Base-by-base conservation (phyloP, 2,329 filamentous ascomycete species). In the Hypoxylon sp. region DNA sequence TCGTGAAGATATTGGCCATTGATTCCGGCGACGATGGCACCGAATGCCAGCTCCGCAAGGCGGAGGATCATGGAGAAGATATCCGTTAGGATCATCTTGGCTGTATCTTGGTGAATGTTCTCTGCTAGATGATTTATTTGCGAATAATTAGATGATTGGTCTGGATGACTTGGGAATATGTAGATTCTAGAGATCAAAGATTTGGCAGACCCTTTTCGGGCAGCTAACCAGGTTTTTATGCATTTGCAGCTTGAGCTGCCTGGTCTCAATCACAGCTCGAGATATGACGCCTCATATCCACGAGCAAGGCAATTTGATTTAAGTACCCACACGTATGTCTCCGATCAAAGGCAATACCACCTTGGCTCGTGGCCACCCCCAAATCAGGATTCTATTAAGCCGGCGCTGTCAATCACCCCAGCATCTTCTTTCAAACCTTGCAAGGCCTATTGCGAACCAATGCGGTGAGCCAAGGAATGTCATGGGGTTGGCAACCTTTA, bases 11-110 rank as follows among this genome's bases (percentile, higher is more conserved):
- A 91, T 69, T 87, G 77, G 54, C 89, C 90, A 63, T 90, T 88
- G 66, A 93, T 82, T 65, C 90, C 91, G 23, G 90, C 88, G 54
- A 93, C 88, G 65, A 93, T 90, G 70, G 87, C 84, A n/a, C 86
- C 89, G 74, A 91, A 93, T 73, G 83, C 87, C 68, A 94, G 84
- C 80, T 93, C 84, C 71, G 82, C 84, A 11, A 86, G 75, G 75
- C 88, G 87, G 71, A 91, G 82, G 72, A 86, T 76, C 68, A 88
- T 82, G 23, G 86, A 87, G 27, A 85, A 67, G 21, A 89, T 70
- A 63, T 87, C 84, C 8, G 84, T 83, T 65, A 88, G 61, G 68
- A 85, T 78, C 84, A 87, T 87, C 2, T 74, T 79, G 72, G 57
- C 25, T 11, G 23, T 50, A 41, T 43, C 19, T 56, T 45, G 48